Evolutionary conservation across 768 basidiomycete species (phyloP), one percentile per base, ranked within the genome.

Genomic region (Pisolithus sp.): DNA sequence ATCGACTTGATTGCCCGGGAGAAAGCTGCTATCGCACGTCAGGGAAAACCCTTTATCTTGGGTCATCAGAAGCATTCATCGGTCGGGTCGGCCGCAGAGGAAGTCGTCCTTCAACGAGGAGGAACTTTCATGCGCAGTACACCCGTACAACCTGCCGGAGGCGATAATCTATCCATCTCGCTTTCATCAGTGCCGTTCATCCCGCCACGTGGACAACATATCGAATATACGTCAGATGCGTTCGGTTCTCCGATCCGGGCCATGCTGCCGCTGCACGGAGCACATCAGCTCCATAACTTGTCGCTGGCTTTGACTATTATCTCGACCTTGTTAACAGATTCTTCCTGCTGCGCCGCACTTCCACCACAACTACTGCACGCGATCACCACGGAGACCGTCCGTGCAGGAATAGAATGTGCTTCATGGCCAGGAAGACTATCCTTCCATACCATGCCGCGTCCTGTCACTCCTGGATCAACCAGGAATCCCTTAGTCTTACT

Each of bases 241-340:
- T 80, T 82, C 53, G 37, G 70, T 9, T 64, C 70, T 24, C 68
- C 73, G 6, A 58, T 89, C n/a, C 55, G 59, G 12, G 71, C 81
- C 0, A 63, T 68, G 7, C 73, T 96, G 8, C 81, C 84, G 2
- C 73, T 98, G 13, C 77, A 82, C 24, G 94, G 96, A 7, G 71
- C 73, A 1, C 93, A 99, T 65, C 95, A 98, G 61, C 73, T 88
- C 23, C 79, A 85, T 49, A 98, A 98, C 64, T 70, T 93, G n/a
- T 80, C 82, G 5, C 73, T 84, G 2, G 85, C 90, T 0, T 65
- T 86, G 3, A 72, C 77, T 2, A 73, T 84, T 31, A 69, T 94
- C 41, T 79, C 83, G 15, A 69, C 76, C 0, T 65, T 93, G 18
- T 66, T 82, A 9, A 68, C 69, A 10, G 71, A 75, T 51, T 62